Base-by-base conservation (phyloP, 768 basidiomycete genomes). In the Favolaschia claudopus region DNA sequence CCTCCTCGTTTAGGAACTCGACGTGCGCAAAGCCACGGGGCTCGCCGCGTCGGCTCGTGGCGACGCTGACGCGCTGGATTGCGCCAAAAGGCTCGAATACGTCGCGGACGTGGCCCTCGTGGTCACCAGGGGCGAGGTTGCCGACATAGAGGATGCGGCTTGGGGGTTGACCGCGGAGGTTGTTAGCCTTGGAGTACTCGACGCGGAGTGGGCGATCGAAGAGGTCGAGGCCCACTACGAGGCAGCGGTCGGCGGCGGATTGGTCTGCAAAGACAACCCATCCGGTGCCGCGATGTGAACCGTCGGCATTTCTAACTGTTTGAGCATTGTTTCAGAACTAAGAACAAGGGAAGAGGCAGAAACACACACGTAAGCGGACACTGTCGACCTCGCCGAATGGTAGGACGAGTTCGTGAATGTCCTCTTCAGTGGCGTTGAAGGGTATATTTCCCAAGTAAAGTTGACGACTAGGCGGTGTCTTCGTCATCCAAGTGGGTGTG, bases 81-180 rank as follows among this genome's bases (percentile, higher is more conserved):
- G 70, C 55, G 9, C 85, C 86, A 63, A 80, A 85, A 22, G 74
- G 67, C 20, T 65, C 69, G 63, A 85, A 81, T 17, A 74, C 71
- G 4, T 77, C 74, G 36, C 69, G 55, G 12, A 87, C 44, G 39
- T 84, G 75, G 20, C 67, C 70, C 58, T 77, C 79, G 2, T 75
- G 77, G 36, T 72, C 64, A 15, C 65, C 72, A 67, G 73, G 89
- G 45, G 85, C 82, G 17, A 87, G n/a, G 61, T 87, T 87, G 9
- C 77, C 81, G 29, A 85, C 62, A 37, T 71, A 86, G 46, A 87
- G 64, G 3, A 72, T 74, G 10, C 70, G 70, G n/a, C 69, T 72
- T 7, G 82, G 81, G 17, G 69, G 50, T 24, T 15, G 14, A 32
- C 53, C 37, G n/a, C 34, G 5, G 34, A 37, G 40, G 27, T 34